phyloP scores from a whole-genome alignment of 768 basidiomycete species.

The Tephrocybe sp. region DNA sequence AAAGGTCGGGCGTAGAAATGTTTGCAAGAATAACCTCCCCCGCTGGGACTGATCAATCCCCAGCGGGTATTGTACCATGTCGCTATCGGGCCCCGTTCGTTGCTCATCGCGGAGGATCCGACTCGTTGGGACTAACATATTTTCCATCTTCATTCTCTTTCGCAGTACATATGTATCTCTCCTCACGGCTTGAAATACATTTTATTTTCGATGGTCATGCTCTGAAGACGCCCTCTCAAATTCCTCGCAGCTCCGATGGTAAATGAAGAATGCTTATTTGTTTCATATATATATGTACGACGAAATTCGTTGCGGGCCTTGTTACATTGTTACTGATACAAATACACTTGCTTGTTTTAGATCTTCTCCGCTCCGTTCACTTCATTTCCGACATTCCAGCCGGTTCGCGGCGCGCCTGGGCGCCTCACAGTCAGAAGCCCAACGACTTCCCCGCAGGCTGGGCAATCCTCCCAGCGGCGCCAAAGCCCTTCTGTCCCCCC shows the following conservation, averaged over 20 bases:
- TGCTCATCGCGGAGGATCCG: slow-evolving; percentile 58
- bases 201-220: background rate
- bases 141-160: slow-evolving; percentile 14
- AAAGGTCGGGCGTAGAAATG: slow-evolving; percentile 91
- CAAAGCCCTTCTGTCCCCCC: slow-evolving; percentile 34
- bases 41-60: slow-evolving; percentile 62
- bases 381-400: no score
- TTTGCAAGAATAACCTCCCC: slow-evolving; percentile 73
- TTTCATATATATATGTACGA: no score
- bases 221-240: no score
- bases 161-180: background rate
- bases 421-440: slow-evolving; percentile 30
- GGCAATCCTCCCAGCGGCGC: slow-evolving; percentile 49
- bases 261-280: background rate
- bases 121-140: slow-evolving; percentile 73
- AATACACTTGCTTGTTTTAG: slow-evolving; percentile 5
- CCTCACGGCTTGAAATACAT: background rate
- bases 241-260: no score
- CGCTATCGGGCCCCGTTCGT: slow-evolving; percentile 79
- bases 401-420: no score
- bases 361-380: background rate
- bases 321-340: no score
- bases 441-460: slow-evolving; percentile 54
- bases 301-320: no score
- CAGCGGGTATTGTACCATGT: slow-evolving; percentile 59